Conservation (phyloP, 2,329 filamentous ascomycete genomes). For the Colletotrichum sp. region DNA sequence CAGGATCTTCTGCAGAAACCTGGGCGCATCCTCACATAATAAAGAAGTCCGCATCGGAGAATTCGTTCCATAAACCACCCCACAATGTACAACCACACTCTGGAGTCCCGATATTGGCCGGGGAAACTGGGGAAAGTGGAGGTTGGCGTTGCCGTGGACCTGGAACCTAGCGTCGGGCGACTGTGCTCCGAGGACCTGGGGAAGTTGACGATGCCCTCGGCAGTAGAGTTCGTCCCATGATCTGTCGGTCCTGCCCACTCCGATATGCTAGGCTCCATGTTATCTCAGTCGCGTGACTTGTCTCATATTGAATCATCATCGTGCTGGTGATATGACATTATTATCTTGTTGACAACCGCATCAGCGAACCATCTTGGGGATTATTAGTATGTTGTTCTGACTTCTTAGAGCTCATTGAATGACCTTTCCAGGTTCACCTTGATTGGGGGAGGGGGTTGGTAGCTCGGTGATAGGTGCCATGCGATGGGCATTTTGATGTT, state of each 20-base stretch:
- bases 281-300: not conserved
- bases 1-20: not conserved
- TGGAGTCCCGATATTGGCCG: not conserved
- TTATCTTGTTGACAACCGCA: not conserved
- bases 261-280: not conserved
- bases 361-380: not conserved
- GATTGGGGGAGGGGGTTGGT: no score
- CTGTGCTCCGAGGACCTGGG: not conserved
- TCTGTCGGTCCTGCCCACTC: not conserved
- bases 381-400: not conserved
- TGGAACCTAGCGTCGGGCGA: not conserved
- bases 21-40: not conserved
- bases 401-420: not conserved
- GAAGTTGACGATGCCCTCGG: not conserved
- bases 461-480: not conserved
- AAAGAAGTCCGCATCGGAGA: not conserved
- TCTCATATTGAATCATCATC: not conserved
- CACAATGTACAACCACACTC: not conserved
- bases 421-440: not conserved
- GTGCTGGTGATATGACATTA: not conserved
- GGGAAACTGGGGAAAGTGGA: conserved; percentile 3
- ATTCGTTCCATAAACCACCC: not conserved
- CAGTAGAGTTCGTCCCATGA: not conserved
- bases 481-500: not conserved
- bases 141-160: not conserved